Conservation (phyloP, 345 rosid species). For the Rhodamnia argentea region DNA sequence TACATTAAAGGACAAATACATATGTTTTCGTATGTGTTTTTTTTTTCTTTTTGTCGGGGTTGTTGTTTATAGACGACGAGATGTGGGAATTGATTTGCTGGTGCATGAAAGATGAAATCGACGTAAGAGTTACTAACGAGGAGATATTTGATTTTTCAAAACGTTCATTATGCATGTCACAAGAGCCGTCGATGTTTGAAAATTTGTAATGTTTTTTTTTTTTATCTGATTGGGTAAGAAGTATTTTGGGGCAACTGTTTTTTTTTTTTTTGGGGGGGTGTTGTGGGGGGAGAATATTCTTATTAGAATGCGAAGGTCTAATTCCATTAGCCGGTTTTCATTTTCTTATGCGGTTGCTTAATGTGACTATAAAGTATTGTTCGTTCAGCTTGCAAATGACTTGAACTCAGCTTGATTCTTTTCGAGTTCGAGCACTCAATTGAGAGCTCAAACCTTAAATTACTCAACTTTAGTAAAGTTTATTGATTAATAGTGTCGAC, state of each 20-base stretch:
- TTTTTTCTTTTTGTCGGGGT: background rate
- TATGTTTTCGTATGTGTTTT: too few species aligned
- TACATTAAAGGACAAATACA: too few species aligned
- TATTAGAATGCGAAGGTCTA: background rate
- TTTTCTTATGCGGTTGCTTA: too few species aligned
- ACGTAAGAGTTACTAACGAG: background rate
- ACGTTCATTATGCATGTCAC: background rate
- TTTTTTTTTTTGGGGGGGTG: too few species aligned
- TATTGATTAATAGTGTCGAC: background rate
- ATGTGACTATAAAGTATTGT: too few species aligned
- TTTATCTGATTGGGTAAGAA: background rate
- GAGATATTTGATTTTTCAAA: background rate
- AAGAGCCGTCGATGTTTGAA: fast-evolving
- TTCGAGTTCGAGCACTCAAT: background rate
- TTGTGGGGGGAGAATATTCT: background rate
- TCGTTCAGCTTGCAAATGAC: background rate
- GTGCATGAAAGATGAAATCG: background rate
- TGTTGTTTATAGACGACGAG: background rate
- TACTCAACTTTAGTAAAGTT: background rate
- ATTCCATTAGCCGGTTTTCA: too few species aligned
- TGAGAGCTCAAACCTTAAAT: background rate
- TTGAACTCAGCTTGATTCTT: background rate
- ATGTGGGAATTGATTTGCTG: background rate
- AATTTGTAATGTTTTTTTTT: background rate
- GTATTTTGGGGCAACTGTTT: background rate